These are phyloP conservation scores for Isatis tinctoria DNA, from an alignment of 345 rosid species.

Conservation along the genomic window DNA sequence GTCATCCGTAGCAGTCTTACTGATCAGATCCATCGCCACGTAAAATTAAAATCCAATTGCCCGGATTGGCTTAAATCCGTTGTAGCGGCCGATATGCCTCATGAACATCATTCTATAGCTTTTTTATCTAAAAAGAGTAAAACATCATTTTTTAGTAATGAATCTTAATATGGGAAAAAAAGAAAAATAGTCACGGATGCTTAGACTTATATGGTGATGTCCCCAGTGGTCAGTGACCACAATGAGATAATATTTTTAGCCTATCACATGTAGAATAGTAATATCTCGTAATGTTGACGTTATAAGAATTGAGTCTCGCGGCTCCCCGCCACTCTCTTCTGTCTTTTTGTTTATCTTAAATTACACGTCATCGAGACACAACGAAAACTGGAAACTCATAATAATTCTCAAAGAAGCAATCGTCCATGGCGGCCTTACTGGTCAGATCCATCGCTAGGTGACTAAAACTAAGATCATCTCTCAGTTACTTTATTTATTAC, in stretches of 20 bases:
- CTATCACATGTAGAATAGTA: not conserved
- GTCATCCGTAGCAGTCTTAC: too few species aligned
- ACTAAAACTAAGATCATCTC: not conserved
- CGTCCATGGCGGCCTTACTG: constrained; percentile 9
- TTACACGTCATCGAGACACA: not conserved
- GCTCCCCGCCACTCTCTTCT: not conserved
- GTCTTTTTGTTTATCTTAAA: not conserved
- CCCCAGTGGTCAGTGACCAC: too few species aligned
- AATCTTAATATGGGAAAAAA: not conserved
- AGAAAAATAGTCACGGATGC: not conserved
- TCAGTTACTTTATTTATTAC: not conserved
- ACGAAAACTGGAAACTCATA: not conserved
- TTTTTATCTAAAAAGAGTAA: too few species aligned
- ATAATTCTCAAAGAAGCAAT: not conserved
- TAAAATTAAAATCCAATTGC: too few species aligned
- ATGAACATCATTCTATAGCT: too few species aligned
- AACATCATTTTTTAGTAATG: too few species aligned
- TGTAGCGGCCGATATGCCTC: too few species aligned
- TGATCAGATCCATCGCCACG: too few species aligned
- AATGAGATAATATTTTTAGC: not conserved
- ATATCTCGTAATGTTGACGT: not conserved
- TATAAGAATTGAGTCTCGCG: not conserved
- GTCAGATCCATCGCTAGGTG: constrained; percentile 26
- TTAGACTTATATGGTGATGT: not conserved
- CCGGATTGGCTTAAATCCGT: too few species aligned